phyloP scores from a whole-genome alignment of 2,329 filamentous ascomycete genomes.

The Aspergillus sp. region DNA sequence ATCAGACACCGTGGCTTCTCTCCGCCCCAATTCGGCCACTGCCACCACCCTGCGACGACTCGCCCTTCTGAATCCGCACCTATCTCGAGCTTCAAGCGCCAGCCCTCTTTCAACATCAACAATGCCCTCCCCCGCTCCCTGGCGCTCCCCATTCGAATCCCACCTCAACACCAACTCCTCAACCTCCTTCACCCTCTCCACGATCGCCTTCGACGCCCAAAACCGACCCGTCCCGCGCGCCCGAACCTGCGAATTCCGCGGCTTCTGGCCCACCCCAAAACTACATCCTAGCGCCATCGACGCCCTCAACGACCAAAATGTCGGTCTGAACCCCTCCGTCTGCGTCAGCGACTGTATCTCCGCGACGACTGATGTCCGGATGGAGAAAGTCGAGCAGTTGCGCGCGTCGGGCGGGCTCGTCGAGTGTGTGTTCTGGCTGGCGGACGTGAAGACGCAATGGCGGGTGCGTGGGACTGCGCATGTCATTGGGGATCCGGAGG shows the following conservation, averaged over 20 bases:
- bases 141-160: conserved; percentile 26
- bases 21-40: background rate
- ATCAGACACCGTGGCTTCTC: background rate
- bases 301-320: conserved; percentile 51
- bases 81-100: background rate
- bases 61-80: background rate
- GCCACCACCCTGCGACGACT: background rate
- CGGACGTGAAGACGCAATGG: conserved; percentile 75
- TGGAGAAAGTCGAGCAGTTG: conserved; percentile 79
- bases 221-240: conserved; percentile 29
- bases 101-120: background rate
- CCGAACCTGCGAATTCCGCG: conserved; percentile 77
- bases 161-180: conserved; percentile 24
- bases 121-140: conserved; percentile 21
- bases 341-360: conserved; percentile 77
- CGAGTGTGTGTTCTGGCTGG: conserved; percentile 84
- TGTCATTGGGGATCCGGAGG: conserved; percentile 70
- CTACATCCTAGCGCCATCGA: conserved; percentile 73
- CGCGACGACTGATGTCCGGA: conserved; percentile 84
- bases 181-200: conserved; percentile 30
- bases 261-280: conserved; percentile 68
- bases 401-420: conserved; percentile 65
- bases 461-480: conserved; percentile 74
- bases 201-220: conserved; percentile 19
- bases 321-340: conserved; percentile 59